Evolutionary conservation across 1,284 basidiomycete species (phyloP), one percentile per base, ranked within the genome.

Genomic region (Sphagnurus paluster): DNA sequence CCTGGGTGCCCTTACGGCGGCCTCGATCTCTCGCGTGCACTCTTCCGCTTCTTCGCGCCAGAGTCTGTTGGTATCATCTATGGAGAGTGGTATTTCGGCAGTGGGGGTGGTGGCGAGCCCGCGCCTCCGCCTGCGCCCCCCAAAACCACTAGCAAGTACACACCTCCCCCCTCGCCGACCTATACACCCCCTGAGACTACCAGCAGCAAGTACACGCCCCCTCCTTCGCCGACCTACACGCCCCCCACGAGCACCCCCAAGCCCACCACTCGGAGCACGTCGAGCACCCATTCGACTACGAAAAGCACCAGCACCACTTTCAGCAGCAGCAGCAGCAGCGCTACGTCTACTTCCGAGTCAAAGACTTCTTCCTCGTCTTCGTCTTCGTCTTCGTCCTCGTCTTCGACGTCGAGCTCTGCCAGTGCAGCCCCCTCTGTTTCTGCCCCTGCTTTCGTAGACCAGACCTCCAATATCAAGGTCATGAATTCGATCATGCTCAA

Each of bases 11-110:
- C 80, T 2, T 75, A 63, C 36, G 82, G 78, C 30, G 88, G 77
- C 30, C 78, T 96, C 48, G 93, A 96, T 71, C 72, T 94, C 49
- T 87, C 87, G 21, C 62, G 65, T 10, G 75, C 81, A 38, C 77
- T 96, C 29, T 96, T 96, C 71, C 38, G 59, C 4, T 75, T 66
- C 66, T 84, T 87, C 48, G 75, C 74, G 0, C 14, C 57, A 20
- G 57, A 68, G 46, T 53, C 57, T 34, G 58, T 43, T 0, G 89
- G 87, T 43, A 71, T 80, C 17, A 55, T 90, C 40, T 66, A 67
- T 40, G 81, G 80, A 44, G 55, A 60, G 9, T 89, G 85, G 86
- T 65, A 54, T 52, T 79, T 68, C 64, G 63, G 65, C 45, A 66
- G 17, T 4, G 42, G 24, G 4, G 20, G 39, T 6, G 39, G 28